phyloP scores from a whole-genome alignment of 164 flowering plant species.

The Vitis riparia region DNA sequence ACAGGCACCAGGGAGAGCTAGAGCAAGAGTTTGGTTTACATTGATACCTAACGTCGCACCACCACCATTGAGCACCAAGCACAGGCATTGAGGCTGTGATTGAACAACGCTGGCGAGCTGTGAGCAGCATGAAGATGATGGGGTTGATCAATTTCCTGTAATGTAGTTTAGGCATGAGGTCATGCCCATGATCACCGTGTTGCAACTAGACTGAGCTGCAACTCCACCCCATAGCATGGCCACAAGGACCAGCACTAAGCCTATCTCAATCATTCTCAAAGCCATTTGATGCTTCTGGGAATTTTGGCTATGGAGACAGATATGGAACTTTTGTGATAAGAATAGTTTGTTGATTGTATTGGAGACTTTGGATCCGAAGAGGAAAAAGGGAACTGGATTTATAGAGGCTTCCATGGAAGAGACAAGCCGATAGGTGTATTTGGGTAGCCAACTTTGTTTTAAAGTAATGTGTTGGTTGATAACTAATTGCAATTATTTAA shows the following conservation, averaged over 20 bases:
- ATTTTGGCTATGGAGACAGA: not conserved
- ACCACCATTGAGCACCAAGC: conserved; percentile 33
- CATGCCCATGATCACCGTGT: conserved; percentile 21
- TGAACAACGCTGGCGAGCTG: conserved; percentile 36
- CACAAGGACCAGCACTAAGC: conserved; percentile 16
- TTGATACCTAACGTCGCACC: conserved; percentile 33
- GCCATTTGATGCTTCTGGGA: conserved; percentile 13
- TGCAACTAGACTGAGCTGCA: conserved; percentile 36
- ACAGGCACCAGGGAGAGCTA: conserved; percentile 48
- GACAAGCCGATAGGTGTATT: too few relatives aligned
- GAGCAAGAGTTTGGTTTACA: conserved; percentile 52
- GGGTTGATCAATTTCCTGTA: conserved; percentile 45
- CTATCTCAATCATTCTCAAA: conserved; percentile 9
- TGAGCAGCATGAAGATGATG: conserved; percentile 52
- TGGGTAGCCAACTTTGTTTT: too few relatives aligned
- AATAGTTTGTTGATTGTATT: not conserved
- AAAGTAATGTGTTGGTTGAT: too few relatives aligned
- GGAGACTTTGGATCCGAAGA: conserved; percentile 5
- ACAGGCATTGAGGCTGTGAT: conserved; percentile 48
- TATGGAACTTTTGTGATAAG: too few relatives aligned
- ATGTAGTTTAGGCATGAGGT: conserved; percentile 49
- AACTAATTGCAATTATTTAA: too few relatives aligned
- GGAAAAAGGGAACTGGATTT: not conserved
- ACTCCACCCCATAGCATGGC: conserved; percentile 12
- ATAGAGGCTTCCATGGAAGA: too few relatives aligned